A percentile compares a stretch with the other conserved stretches of the same genome.
Conservation (phyloP, 805 yeast genomes). For the Monosporozyma servazzii region DNA sequence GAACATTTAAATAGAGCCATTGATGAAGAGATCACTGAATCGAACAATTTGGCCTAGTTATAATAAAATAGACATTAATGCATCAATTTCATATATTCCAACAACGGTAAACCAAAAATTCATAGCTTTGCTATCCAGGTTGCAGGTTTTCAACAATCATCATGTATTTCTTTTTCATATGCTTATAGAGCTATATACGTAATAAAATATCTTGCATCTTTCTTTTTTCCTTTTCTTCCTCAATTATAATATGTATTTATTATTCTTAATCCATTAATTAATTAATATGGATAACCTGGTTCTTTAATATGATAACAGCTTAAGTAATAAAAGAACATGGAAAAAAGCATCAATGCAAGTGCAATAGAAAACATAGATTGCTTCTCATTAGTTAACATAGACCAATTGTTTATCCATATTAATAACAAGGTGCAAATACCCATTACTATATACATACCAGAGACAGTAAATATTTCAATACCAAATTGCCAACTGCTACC, state of each 20-base stretch:
- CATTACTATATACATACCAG: conserved; percentile 40
- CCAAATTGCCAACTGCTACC: conserved; percentile 66
- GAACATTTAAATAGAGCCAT: conserved; percentile 32
- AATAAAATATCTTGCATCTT: neutral
- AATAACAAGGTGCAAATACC: conserved; percentile 35
- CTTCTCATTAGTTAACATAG: conserved; percentile 7
- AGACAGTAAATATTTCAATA: conserved; percentile 48
- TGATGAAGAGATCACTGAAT: conserved; percentile 3
- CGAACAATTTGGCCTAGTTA: neutral
- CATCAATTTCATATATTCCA: neutral
- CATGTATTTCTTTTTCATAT: neutral
- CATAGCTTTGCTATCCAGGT: neutral
- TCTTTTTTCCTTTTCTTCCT: neutral
- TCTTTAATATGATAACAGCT: conserved; percentile 22
- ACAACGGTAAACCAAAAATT: neutral
- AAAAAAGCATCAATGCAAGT: conserved; percentile 12
- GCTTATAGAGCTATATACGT: neutral
- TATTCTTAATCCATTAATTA: no score
- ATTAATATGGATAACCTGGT: conserved; percentile 22
- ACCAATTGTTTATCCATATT: conserved; percentile 24
- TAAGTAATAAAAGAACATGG: conserved; percentile 18
- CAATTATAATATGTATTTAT: neutral
- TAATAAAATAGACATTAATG: neutral
- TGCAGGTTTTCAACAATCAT: neutral
- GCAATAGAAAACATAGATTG: conserved; percentile 14